Conservation (phyloP, 768 basidiomycete genomes). For the Austroboletus eburneus region DNA sequence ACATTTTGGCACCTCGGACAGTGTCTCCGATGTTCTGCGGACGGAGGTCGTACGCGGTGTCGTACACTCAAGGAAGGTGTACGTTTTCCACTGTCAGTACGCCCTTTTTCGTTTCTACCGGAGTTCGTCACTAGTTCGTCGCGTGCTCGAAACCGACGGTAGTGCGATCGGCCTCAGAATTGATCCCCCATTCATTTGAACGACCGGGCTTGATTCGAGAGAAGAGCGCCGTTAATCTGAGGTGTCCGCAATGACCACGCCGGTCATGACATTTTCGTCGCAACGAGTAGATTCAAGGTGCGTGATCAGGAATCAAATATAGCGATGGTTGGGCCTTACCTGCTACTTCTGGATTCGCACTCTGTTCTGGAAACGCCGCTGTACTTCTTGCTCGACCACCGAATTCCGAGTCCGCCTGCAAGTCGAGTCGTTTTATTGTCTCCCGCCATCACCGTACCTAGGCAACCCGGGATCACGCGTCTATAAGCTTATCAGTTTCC, state of each 20-base stretch:
- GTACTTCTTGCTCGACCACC: constrained; percentile 11
- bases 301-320: constrained; percentile 22
- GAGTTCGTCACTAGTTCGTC: constrained; percentile 3
- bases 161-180: constrained; percentile 3
- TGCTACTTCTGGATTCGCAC: constrained; percentile 28
- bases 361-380: constrained; percentile 24
- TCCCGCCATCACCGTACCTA: neutral
- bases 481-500: neutral
- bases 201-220: constrained; percentile 8
- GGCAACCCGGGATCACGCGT: constrained; percentile 1
- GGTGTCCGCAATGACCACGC: constrained; percentile 20
- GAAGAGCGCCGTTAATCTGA: constrained; percentile 18
- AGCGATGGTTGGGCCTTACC: constrained; percentile 20
- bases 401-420: no score
- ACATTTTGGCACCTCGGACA: constrained; percentile 1
- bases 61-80: neutral
- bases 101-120: constrained; percentile 3
- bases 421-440: neutral
- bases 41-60: constrained; percentile 5
- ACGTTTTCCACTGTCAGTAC: neutral
- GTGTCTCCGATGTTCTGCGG: constrained; percentile 11
- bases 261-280: constrained; percentile 17
- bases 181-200: constrained; percentile 3
- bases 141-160: no score
- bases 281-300: constrained; percentile 26